A percentile compares a stretch with the other conserved stretches of the same genome.
Conservation (phyloP, 495 filamentous ascomycete genomes). For the Pseudomonodictys pantanalensis region DNA sequence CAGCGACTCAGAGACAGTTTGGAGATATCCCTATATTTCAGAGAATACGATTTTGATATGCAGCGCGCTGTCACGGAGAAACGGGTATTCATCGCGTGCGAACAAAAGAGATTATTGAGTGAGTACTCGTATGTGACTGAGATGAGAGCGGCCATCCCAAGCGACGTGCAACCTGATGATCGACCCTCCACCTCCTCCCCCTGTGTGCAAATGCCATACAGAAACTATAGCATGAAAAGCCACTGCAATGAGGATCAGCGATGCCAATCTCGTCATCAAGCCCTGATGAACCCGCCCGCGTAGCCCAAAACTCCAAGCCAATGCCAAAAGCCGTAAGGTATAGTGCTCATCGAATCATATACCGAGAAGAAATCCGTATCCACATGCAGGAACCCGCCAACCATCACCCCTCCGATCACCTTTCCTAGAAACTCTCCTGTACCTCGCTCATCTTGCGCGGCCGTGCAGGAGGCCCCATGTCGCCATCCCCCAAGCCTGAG, state of each 20-base stretch:
- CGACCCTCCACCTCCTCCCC: background rate
- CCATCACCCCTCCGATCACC: background rate
- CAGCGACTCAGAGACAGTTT: no score
- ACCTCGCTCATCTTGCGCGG: slow-evolving; percentile 57
- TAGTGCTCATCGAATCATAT: slow-evolving; percentile 20
- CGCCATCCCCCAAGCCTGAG: slow-evolving; percentile 47
- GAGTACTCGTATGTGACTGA: background rate
- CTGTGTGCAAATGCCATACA: slow-evolving; percentile 2
- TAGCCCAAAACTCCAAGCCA: slow-evolving; percentile 26
- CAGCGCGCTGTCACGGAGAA: background rate
- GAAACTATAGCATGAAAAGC: background rate
- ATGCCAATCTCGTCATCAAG: background rate
- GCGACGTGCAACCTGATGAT: background rate
- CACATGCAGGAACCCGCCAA: slow-evolving; percentile 2
- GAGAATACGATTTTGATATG: no score
- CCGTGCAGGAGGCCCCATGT: slow-evolving; percentile 56
- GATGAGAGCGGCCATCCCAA: background rate
- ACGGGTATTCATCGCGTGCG: background rate
- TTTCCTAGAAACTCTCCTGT: slow-evolving; percentile 68
- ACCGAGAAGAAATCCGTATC: slow-evolving; percentile 11
- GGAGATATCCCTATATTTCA: no score
- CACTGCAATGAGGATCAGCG: background rate
- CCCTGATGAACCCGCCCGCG: background rate
- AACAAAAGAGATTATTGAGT: background rate
- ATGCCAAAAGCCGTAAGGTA: slow-evolving; percentile 24